phyloP scores from a whole-genome alignment of 2,329 filamentous ascomycete genomes.

The Rasamsonia emersonii region DNA sequence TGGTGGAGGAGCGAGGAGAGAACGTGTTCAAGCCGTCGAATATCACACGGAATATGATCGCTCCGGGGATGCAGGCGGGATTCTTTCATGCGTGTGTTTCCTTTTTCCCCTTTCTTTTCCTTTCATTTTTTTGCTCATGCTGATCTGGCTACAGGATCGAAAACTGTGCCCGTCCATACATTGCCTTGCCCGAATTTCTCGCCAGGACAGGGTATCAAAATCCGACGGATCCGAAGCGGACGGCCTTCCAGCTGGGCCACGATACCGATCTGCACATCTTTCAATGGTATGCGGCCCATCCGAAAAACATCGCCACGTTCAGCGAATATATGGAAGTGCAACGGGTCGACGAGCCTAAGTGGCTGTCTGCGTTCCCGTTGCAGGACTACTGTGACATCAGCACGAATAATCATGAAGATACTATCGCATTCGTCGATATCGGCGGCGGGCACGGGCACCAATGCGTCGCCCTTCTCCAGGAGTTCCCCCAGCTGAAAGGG shows the following conservation, averaged over 20 bases:
- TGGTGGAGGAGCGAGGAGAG: constrained; percentile 7
- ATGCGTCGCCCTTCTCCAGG: constrained; percentile 19
- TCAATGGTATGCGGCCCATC: constrained; percentile 17
- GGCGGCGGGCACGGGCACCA: constrained; percentile 34
- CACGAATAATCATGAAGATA: too few relatives aligned
- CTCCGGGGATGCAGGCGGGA: too few relatives aligned
- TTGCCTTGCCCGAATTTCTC: too few relatives aligned
- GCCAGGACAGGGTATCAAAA: too few relatives aligned
- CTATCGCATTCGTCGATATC: constrained; percentile 32
- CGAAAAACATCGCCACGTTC: constrained; percentile 14
- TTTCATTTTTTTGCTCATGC: too few relatives aligned
- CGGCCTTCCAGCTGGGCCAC: constrained; percentile 22
- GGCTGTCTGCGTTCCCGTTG: constrained; percentile 13
- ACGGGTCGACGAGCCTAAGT: constrained; percentile 13
- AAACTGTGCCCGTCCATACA: too few relatives aligned
- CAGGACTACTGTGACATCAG: too few relatives aligned
- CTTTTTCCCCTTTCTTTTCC: too few relatives aligned
- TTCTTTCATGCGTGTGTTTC: too few relatives aligned
- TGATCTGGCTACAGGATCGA: too few relatives aligned
- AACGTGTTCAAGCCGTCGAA: constrained; percentile 12
- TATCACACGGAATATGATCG: too few relatives aligned
- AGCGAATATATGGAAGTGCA: constrained; percentile 14
- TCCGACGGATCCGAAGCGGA: too few relatives aligned
- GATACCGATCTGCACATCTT: constrained; percentile 19
- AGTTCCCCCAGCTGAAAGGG: constrained; percentile 22